Conservation (phyloP, 768 basidiomycete genomes). For the Boletus bicolor region DNA sequence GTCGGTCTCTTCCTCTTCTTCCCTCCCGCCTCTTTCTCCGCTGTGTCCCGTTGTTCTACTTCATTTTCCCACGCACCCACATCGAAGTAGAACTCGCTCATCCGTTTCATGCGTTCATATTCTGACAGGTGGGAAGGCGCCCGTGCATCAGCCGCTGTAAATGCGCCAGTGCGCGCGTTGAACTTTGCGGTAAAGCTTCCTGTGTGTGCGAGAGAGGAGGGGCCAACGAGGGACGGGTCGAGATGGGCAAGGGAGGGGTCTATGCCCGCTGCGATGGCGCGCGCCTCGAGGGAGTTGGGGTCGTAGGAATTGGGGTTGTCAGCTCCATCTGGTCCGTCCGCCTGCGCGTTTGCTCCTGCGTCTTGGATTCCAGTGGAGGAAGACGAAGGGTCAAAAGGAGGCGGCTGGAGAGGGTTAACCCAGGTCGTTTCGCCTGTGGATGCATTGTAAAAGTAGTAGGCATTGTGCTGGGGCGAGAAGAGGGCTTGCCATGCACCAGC, state of each 20-base stretch:
- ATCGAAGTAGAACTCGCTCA: conserved; percentile 89
- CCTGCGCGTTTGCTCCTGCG: conserved; percentile 22
- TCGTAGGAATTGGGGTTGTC: conserved; percentile 22
- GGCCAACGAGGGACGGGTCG: conserved; percentile 61
- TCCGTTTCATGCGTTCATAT: conserved; percentile 71
- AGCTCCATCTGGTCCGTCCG: conserved; percentile 17
- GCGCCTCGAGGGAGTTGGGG: conserved; percentile 56
- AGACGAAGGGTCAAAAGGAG: conserved; percentile 25
- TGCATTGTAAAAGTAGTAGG: conserved; percentile 84
- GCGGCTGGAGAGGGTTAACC: conserved; percentile 65
- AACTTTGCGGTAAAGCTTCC: conserved; percentile 66
- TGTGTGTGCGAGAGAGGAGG: conserved; percentile 30
- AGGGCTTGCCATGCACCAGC: conserved; percentile 72
- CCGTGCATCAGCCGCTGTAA: conserved; percentile 61
- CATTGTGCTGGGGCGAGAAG: conserved; percentile 70
- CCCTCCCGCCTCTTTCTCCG: conserved; percentile 50
- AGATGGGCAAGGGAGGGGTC: conserved; percentile 79
- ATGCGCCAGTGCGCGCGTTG: conserved; percentile 79
- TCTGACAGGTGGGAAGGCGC: conserved; percentile 77
- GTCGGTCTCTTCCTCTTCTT: conserved; percentile 76
- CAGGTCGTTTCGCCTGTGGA: conserved; percentile 79
- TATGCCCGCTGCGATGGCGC: conserved; percentile 75
- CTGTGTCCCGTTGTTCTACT: conserved; percentile 45
- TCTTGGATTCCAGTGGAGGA: conserved; percentile 16
- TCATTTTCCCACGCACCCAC: conserved; percentile 76